phyloP scores from a whole-genome alignment of 352 stramenopile species.

The Pythium chondricola region DNA sequence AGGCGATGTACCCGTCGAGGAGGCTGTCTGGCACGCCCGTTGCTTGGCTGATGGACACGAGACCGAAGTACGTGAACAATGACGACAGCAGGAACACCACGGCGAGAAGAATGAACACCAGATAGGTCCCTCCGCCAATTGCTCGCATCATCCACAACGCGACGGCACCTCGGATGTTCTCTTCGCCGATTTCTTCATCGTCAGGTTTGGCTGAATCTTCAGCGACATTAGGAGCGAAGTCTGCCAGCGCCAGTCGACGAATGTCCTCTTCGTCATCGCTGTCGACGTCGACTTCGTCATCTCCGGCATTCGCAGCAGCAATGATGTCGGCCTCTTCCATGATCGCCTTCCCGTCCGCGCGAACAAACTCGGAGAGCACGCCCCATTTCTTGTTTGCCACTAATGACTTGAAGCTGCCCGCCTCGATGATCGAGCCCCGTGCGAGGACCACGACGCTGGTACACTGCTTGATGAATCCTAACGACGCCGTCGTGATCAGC shows the following conservation, averaged over 20 bases:
- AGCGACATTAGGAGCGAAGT: conserved; percentile 3
- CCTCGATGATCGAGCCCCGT: conserved; percentile 22
- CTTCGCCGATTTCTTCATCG: conserved; percentile 20
- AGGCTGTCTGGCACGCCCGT: conserved; percentile 20
- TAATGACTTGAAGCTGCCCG: conserved; percentile 10
- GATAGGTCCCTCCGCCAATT: conserved; percentile 70
- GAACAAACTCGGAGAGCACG: conserved; percentile 48
- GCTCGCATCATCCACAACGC: conserved; percentile 82
- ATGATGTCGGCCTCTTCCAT: conserved; percentile 11
- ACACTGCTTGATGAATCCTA: conserved; percentile 51
- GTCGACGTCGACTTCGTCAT: conserved; percentile 23
- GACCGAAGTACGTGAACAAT: not conserved
- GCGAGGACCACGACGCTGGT: conserved; percentile 55
- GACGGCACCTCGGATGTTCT: conserved; percentile 49
- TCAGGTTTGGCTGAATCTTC: not conserved
- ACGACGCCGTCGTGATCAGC: conserved; percentile 67
- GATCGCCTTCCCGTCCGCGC: conserved; percentile 34
- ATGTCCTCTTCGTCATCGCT: not conserved
- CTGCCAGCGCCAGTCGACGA: not conserved
- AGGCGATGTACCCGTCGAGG: conserved; percentile 65
- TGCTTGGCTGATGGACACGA: not conserved
- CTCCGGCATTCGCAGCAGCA: conserved; percentile 20
- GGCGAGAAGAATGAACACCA: conserved; percentile 32
- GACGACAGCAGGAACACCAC: not conserved
- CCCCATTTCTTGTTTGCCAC: conserved; percentile 16